Base-by-base conservation (phyloP, 2,329 filamentous ascomycete species). In the Zymoseptoria crescenta region DNA sequence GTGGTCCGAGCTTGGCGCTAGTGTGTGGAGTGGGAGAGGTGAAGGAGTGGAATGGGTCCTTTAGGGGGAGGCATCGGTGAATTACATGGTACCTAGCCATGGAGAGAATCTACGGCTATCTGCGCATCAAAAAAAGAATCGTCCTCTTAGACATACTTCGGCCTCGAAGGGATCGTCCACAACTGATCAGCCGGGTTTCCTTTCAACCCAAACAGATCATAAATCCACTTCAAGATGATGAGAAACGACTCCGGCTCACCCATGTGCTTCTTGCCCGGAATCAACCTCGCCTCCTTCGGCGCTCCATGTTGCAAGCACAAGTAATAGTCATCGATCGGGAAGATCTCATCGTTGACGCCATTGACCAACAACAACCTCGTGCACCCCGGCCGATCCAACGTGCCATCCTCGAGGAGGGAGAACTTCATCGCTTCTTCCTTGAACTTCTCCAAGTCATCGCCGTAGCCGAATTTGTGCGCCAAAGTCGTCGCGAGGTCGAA, bases 241-340 rank as follows among this genome's bases (percentile, higher is more conserved):
- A 75, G 71, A 60, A 80, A 81, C 56, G 73, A 75, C 66, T 76
- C 74, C 4, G 79, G 79, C 69, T 81, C 79, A 1, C 79, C 79
- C 79, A 81, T 81, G 58, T 81, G 79, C 69, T 79, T 79, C 9
- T 67, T 69, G 0, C 70, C 72, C 2, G 68, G 57, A 0, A 80
- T 74, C 58, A 80, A 79, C 24, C 74, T 71, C 50, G 73, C 80
- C 65, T 81, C 76, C 71, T 85, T 85, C 1, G 80, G 77, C 20
- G 72, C 67, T 0, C 81, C 82, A 67, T 81, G 77, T 48, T 78
- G 74, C 52, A 84, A 65, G 27, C 80, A 79, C 49, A 84, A 69
- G 63, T 81, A 81, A 58, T 82, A 80, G 64, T 85, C 83, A 64
- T 85, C 83, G 52, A 85, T 81, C 0, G 83, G 83, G 70, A 85